A percentile compares a stretch with the other conserved stretches of the same genome.
Evolutionary conservation across 257 asterid species (phyloP).

Genomic region (Solanum megistacrolobum): DNA sequence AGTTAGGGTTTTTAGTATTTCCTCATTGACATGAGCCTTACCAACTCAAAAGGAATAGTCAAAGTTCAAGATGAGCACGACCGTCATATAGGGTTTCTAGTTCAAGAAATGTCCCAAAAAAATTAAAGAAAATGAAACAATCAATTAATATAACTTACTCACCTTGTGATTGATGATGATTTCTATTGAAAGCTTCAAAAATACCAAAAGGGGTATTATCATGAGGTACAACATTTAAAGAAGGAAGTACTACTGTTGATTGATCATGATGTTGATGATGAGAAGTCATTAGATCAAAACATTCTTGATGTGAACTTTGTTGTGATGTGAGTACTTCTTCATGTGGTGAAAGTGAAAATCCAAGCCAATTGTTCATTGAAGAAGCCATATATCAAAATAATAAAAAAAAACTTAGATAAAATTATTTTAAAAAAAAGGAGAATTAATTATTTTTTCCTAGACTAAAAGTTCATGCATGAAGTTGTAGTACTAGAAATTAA

Average conservation of each 20-base stretch:
- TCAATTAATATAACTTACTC: not conserved
- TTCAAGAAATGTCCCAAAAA: not conserved
- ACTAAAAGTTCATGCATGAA: conserved; percentile 39
- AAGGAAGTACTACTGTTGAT: conserved; percentile 28
- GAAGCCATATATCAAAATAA: conserved; percentile 10
- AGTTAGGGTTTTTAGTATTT: not conserved
- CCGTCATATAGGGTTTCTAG: too few relatives aligned
- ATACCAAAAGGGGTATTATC: conserved; percentile 27
- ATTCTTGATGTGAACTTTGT: conserved; percentile 27
- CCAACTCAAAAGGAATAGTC: not conserved
- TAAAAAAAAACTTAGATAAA: not conserved
- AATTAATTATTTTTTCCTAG: not conserved
- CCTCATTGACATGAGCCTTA: not conserved
- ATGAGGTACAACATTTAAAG: conserved; percentile 27
- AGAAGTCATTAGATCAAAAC: conserved; percentile 38
- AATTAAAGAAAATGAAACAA: not conserved
- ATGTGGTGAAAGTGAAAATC: conserved; percentile 59
- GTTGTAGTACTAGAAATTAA: not conserved
- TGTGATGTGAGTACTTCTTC: conserved; percentile 25
- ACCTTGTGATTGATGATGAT: conserved; percentile 38
- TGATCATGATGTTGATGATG: conserved; percentile 3
- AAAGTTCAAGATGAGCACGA: too few relatives aligned
- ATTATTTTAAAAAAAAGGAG: not conserved
- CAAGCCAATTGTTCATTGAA: conserved; percentile 66
- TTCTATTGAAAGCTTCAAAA: conserved; percentile 41